Base-by-base conservation (phyloP, 345 rosid species). In the Euclidium syriacum region DNA sequence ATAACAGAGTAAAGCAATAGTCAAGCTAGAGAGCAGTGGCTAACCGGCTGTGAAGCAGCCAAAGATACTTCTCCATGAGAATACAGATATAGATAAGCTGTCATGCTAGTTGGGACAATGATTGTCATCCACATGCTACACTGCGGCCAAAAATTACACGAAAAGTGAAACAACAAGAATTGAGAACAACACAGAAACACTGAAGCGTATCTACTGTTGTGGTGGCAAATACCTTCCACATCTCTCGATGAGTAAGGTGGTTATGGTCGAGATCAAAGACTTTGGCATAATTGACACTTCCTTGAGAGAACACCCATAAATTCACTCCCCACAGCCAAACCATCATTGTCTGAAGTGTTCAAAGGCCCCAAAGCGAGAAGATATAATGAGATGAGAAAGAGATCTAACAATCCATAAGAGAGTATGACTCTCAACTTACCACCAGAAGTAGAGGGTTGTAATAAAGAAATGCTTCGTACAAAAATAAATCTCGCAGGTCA, bases 1-100 rank as follows among this genome's bases (percentile, higher is more conserved):
- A 26, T 52, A 48, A 56, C 36, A 30, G 19, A 51, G 41, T 6
- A 36, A 49, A 51, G 25, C 48, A 30, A 23, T 24, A 41, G 5
- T 10, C 23, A 26, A 56, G 49, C 44, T 38, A 33, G 44, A 19
- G 52, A 50, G 52, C 22, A 73, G 74, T 55, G 71, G 86, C 80
- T 94, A 84, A 87, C 97, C 75, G 99, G 96, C 83, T 94, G 96
- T 58, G 97, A 94, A 23, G 97, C 97, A 39, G 99, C 97, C 81
- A 90, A 66, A 23, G 95, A 85, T 27, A 86, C 99, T 87, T 94
- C 99, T 67, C 97, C 99, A 35, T 83, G 97, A 62, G 97, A 94
- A 74, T 94, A 90, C 26, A 94, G 81, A 80, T 83, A 94, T 38
- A 94, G 90, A 71, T 90, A 94, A 11, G 96, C 85, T 22, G 96